Percentiles rank a stretch among this genome's conserved stretches.
These are phyloP conservation scores for Populus pruinosa DNA, from an alignment of 345 rosid species.

Conservation along the genomic window DNA sequence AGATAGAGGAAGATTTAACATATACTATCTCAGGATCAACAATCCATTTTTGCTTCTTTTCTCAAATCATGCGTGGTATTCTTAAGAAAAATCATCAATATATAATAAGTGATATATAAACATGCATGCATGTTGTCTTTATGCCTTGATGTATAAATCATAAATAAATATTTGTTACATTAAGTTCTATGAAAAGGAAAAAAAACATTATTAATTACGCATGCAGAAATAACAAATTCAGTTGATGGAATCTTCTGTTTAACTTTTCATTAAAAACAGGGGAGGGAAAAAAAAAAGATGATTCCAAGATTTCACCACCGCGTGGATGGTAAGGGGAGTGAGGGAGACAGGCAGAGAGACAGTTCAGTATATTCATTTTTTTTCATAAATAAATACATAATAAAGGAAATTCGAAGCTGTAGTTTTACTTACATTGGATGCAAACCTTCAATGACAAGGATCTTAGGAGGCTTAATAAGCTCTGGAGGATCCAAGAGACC, in stretches of 20 bases:
- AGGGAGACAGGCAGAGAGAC: neutral
- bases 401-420: neutral
- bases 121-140: too few species aligned
- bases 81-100: neutral
- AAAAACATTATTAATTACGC: neutral
- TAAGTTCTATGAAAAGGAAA: neutral
- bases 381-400: neutral
- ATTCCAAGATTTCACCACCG: neutral
- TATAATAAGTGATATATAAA: neutral
- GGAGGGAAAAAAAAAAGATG: rapidly evolving
- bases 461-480: conserved; percentile 88
- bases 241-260: neutral
- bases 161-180: neutral
- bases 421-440: conserved; percentile 82
- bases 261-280: neutral
- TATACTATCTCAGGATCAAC: neutral
- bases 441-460: conserved; percentile 94
- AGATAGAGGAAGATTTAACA: neutral
- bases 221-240: neutral
- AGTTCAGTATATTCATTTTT: neutral
- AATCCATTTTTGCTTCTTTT: neutral
- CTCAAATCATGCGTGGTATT: neutral
- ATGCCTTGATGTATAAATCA: neutral
- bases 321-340: neutral
- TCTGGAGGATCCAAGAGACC: conserved; percentile 94